Evolutionary conservation across 1,139 yeast genomes (phyloP), one percentile per base, ranked within the genome.

Genomic region (Debaryomycetaceae sp.): DNA sequence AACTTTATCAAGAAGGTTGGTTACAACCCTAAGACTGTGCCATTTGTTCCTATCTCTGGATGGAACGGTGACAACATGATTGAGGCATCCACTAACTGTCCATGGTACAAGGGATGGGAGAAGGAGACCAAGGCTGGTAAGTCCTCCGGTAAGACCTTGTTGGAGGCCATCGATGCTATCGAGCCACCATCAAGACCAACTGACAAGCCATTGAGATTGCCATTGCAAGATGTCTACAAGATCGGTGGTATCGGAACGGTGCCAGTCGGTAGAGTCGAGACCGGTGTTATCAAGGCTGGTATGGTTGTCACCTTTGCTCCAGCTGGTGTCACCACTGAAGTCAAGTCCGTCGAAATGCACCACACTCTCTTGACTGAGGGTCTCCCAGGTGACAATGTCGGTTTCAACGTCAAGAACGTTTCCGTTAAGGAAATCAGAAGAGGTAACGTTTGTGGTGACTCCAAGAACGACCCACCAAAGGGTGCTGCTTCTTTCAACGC

Each of bases 21-120:
- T 80, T 85, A 76, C 89, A 85, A 86, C 86, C 95, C 95, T 72
- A 85, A 85, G 87, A 75, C 83, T 73, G 91, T 86, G 76, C 85
- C 95, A 66, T 86, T 86, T 83, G 93, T 85, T 63, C 95, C 95
- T 73, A 85, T 86, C 76, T 86, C 95, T 65, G 95, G 95, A 70
- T 86, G 91, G 93, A 85, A 85, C 80, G 95, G 95, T 81, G 95
- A 86, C 80, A 85, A 86, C 88, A 86, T 85, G 95, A 81, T 85
- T 74, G 93, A 86, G 76, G 63, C 86, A 45, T 82, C 91, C 59
- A 47, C 85, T 63, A 86, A 86, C 88, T 83, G 87, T 75, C 81
- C 89, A 67, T 86, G 95, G 95, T 85, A 85, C 89, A 85, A 86
- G 84, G 93, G 93, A 64, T 85, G 93, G 93, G 76, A 75, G 65